Conservation (phyloP, 2,329 filamentous ascomycete species). For the Aspergillus sp. region DNA sequence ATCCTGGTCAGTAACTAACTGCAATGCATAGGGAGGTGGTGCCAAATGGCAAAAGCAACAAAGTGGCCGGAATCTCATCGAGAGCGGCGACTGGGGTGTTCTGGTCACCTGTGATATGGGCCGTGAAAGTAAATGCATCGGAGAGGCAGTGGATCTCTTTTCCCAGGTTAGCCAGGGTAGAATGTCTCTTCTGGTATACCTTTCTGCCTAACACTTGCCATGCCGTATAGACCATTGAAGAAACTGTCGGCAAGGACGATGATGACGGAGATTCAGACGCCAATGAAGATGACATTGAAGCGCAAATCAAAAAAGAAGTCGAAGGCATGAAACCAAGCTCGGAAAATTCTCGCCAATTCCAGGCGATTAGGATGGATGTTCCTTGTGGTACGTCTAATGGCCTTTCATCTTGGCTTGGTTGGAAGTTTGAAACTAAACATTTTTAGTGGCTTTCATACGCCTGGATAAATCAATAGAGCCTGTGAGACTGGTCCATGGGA, state of each 20-base stretch:
- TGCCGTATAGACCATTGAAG: constrained; percentile 8
- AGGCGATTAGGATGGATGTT: constrained; percentile 46
- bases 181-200: not conserved
- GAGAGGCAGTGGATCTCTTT: constrained; percentile 51
- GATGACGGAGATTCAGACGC: constrained; percentile 22
- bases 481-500: constrained; percentile 50
- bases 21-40: constrained; percentile 19
- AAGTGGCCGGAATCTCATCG: constrained; percentile 20
- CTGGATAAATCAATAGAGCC: constrained; percentile 51
- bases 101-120: constrained; percentile 57
- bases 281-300: constrained; percentile 50
- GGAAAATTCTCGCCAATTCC: constrained; percentile 41
- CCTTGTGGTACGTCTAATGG: constrained; percentile 32
- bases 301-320: constrained; percentile 52
- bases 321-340: constrained; percentile 45
- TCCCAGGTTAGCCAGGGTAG: constrained; percentile 38
- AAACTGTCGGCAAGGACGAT: constrained; percentile 2
- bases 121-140: constrained; percentile 51
- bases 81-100: constrained; percentile 51
- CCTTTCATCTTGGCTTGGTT: not conserved
- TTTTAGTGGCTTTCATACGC: constrained; percentile 51
- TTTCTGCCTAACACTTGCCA: constrained; percentile 2
- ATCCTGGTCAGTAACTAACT: constrained; percentile 3
- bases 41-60: constrained; percentile 23
- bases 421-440: not conserved